phyloP scores from a whole-genome alignment of 2,329 filamentous ascomycete species.

The Talaromyces amestolkiae region DNA sequence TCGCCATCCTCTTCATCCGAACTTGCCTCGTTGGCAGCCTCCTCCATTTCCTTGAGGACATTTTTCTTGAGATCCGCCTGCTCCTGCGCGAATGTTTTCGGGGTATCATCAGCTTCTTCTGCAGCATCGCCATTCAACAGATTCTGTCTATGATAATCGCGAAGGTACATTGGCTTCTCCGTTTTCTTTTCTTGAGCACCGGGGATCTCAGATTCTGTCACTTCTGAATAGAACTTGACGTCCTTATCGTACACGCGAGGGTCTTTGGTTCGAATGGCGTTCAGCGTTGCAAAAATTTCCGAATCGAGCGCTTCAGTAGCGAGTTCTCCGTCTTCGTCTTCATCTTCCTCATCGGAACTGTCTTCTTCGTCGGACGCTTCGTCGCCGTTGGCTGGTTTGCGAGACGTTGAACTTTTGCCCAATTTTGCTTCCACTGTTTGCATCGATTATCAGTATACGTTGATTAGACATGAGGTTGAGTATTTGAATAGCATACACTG shows the following conservation, averaged over 20 bases:
- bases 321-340: constrained; percentile 87
- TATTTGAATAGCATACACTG: constrained; percentile 28
- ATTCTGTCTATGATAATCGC: constrained; percentile 89
- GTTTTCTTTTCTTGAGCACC: constrained; percentile 52
- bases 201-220: constrained; percentile 52
- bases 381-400: constrained; percentile 24
- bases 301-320: constrained; percentile 81
- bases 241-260: constrained; percentile 83
- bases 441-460: neutral
- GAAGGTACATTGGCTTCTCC: constrained; percentile 79
- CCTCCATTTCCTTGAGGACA: constrained; percentile 78
- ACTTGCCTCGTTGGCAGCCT: constrained; percentile 50
- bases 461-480: neutral
- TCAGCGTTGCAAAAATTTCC: constrained; percentile 80
- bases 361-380: constrained; percentile 55
- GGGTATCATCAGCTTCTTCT: constrained; percentile 54
- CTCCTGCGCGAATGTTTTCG: constrained; percentile 79
- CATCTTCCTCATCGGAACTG: constrained; percentile 73
- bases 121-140: constrained; percentile 70
- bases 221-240: constrained; percentile 71
- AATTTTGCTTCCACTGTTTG: constrained; percentile 22
- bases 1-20: constrained; percentile 62
- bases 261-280: constrained; percentile 86
- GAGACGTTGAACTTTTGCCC: constrained; percentile 29
- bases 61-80: constrained; percentile 78